Base-by-base conservation (phyloP, 495 filamentous ascomycete genomes). In the Neurospora intermedia region DNA sequence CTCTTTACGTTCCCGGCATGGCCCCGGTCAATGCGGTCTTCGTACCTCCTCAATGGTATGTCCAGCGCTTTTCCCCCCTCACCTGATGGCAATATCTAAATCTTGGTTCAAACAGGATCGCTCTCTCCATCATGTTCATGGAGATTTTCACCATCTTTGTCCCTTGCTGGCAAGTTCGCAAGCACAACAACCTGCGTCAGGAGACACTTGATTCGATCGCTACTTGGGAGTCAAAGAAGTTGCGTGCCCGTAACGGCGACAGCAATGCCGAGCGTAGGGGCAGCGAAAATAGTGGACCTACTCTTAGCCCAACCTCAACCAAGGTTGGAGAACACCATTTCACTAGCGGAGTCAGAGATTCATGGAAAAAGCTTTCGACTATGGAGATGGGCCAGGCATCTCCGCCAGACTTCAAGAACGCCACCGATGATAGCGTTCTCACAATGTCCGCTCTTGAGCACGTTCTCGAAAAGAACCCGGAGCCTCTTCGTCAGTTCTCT, bases 391-490 rank as follows among this genome's bases (percentile, higher is more conserved):
- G 78, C 75, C 74, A 81, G 18, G 35, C n/a, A 48, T 62, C 46
- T 66, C 39, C 82, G 76, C 40, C 78, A 79, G 73, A 80, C 82
- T 59, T 81, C 78, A 8, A 76, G 71, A 74, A 75, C 76, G 38
- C 76, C 76, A 74, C 83, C 69, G 79, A 77, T 71, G 77, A 82
- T 31, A 76, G 78, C 43, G 83, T 90, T 75, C 80, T 86, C 42
- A 87, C 87, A 74, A 89, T 90, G 87, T 79, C 83, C 45, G 88
- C 88, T 3, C 84, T 92, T 4, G 89, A 91, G 70, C 82, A 88
- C 73, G 85, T 86, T 69, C 83, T 92, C 0, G 77, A 81, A 41
- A 84, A 82, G 72, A 88, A 89, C 79, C 84, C 87, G 4, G 80
- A 82, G 6, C 84, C 85, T 3, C 84, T 92, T 0, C 87, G 87